Evolutionary conservation across 2,329 filamentous ascomycete genomes (phyloP).

Genomic region (Ascochyta clinopodiicola): DNA sequence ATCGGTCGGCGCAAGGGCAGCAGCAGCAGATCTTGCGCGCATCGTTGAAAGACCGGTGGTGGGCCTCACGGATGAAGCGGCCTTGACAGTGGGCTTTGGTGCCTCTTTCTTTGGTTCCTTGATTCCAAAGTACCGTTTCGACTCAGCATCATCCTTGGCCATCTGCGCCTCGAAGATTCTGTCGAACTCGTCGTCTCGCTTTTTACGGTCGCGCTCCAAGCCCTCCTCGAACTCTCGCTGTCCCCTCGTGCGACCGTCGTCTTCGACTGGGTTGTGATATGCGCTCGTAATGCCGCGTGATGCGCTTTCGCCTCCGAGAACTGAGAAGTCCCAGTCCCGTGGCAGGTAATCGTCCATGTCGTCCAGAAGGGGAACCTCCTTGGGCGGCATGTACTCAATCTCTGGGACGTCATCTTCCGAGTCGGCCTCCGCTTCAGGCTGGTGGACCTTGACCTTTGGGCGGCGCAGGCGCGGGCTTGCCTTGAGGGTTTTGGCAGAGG

Average conservation of each 20-base stretch:
- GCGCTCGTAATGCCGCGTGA: conserved; percentile 59
- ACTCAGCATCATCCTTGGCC: conserved; percentile 59
- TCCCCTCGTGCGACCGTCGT: conserved; percentile 68
- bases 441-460: conserved; percentile 67
- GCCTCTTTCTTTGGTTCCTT: conserved; percentile 37
- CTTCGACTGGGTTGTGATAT: conserved; percentile 65
- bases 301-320: conserved; percentile 61
- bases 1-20: conserved; percentile 46
- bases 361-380: conserved; percentile 66
- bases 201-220: conserved; percentile 53
- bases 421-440: conserved; percentile 60
- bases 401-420: conserved; percentile 70
- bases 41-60: conserved; percentile 57
- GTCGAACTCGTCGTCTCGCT: conserved; percentile 71
- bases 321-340: conserved; percentile 60
- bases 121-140: conserved; percentile 37
- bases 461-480: conserved; percentile 64
- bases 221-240: conserved; percentile 63
- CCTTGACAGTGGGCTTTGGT: conserved; percentile 23
- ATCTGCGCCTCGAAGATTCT: conserved; percentile 69
- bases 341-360: conserved; percentile 69
- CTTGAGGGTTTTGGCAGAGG: conserved; percentile 68
- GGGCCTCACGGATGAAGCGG: background rate
- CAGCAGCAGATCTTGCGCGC: conserved; percentile 58
- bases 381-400: conserved; percentile 88